Evolutionary conservation across 306 rosid genomes (phyloP).

Genomic region (Acacia melanoxylon): DNA sequence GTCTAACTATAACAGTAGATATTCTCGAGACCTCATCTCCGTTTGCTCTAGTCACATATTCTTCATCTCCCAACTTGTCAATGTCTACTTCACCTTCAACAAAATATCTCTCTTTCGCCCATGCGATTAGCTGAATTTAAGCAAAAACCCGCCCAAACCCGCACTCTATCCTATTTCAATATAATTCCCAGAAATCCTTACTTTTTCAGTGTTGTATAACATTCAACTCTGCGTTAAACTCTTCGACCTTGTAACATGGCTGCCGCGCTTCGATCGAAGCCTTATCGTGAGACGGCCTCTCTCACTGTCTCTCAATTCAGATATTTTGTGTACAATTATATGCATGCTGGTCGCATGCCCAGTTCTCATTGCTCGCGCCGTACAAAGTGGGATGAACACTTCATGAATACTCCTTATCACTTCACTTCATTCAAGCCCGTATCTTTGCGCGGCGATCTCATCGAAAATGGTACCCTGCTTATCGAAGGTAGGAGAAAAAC

Average conservation of each 20-base stretch:
- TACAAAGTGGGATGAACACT: conserved; percentile 44
- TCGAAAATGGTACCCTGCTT: conserved; percentile 34
- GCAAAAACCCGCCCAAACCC: conserved; percentile 28
- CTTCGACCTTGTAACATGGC: conserved; percentile 41
- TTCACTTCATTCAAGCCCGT: conserved; percentile 76
- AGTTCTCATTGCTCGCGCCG: conserved; percentile 49
- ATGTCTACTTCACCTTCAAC: neutral
- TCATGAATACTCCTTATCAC: conserved; percentile 54
- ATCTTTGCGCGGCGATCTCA: conserved; percentile 59
- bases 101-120: conserved; percentile 32
- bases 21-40: no score
- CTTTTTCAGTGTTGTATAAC: neutral
- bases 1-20: no score
- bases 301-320: conserved; percentile 55
- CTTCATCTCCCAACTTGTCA: no score
- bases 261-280: conserved; percentile 74
- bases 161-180: conserved; percentile 9
- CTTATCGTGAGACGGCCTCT: conserved; percentile 58
- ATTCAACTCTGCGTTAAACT: neutral
- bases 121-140: conserved; percentile 28
- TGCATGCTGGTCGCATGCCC: conserved; percentile 46
- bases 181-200: conserved; percentile 18
- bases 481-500: conserved; percentile 22
- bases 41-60: no score
- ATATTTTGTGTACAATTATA: conserved; percentile 48